A percentile compares a stretch with the other conserved stretches of the same genome.
These are phyloP conservation scores for Calvatia gigantea DNA, from an alignment of 768 basidiomycete genomes.

Conservation along the genomic window DNA sequence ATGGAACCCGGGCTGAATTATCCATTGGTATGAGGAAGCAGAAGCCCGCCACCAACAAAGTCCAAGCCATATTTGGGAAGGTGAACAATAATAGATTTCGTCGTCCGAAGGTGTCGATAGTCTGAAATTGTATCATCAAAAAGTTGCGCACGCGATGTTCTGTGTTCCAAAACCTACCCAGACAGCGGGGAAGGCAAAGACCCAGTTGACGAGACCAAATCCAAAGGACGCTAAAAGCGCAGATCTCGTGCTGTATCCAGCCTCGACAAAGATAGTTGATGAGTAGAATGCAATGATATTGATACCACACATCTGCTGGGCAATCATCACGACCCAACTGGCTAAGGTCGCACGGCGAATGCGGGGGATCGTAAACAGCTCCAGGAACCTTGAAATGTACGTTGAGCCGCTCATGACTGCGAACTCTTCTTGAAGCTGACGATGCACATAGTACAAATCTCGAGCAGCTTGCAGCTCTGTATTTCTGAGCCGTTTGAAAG, in stretches of 20 bases:
- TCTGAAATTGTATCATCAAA: conserved; percentile 24
- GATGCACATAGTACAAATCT: conserved; percentile 68
- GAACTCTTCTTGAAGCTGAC: conserved; percentile 61
- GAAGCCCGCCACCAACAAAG: conserved; percentile 66
- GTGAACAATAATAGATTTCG: conserved; percentile 69
- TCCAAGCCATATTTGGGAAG: conserved; percentile 77
- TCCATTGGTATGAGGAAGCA: conserved; percentile 48
- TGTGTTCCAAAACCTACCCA: conserved; percentile 33
- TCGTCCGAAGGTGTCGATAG: conserved; percentile 71
- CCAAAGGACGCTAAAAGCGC: conserved; percentile 62
- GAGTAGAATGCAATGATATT: conserved; percentile 77
- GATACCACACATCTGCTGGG: conserved; percentile 78
- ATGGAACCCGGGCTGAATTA: conserved; percentile 34
- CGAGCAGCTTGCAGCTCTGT: conserved; percentile 70
- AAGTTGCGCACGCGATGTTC: not conserved
- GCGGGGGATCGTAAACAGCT: conserved; percentile 73
- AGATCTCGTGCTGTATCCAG: conserved; percentile 46
- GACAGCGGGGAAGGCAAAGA: conserved; percentile 60
- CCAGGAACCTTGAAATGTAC: conserved; percentile 44
- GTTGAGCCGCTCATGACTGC: conserved; percentile 47
- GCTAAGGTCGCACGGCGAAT: conserved; percentile 41
- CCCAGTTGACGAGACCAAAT: conserved; percentile 58
- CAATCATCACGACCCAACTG: conserved; percentile 53
- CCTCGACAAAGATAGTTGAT: conserved; percentile 60
- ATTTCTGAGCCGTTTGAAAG: conserved; percentile 61